Conservation (phyloP, 164 flowering plant genomes). For the Hamamelis virginiana region DNA sequence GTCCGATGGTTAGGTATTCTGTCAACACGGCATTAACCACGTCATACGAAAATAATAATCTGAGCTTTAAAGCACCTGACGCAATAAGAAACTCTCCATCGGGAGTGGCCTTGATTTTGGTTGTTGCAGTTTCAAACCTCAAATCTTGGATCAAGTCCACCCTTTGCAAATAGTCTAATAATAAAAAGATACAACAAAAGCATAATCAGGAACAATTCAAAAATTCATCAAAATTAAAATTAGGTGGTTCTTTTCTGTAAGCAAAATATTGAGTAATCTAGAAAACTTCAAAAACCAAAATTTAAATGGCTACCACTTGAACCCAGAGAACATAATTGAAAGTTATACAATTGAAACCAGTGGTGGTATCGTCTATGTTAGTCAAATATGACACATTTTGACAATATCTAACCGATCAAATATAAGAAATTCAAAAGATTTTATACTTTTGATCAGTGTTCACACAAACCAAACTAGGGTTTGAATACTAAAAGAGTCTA, state of each 20-base stretch:
- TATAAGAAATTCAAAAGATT: too few relatives aligned
- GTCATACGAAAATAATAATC: not conserved
- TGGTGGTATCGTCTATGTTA: too few relatives aligned
- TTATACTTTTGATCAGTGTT: too few relatives aligned
- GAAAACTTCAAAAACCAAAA: not conserved
- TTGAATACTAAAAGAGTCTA: too few relatives aligned
- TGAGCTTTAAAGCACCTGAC: constrained; percentile 47
- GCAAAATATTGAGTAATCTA: not conserved
- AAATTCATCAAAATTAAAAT: not conserved
- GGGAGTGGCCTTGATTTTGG: constrained; percentile 73
- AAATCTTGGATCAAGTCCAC: constrained; percentile 86
- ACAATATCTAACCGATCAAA: too few relatives aligned
- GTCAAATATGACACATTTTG: too few relatives aligned
- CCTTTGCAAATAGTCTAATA: constrained; percentile 64
- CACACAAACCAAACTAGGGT: too few relatives aligned
- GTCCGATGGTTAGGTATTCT: too few relatives aligned
- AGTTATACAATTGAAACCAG: not conserved
- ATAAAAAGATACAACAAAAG: constrained; percentile 8
- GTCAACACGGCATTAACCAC: not conserved
- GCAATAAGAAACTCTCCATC: constrained; percentile 90
- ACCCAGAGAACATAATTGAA: not conserved
- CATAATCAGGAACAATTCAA: not conserved
- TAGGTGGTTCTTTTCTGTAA: not conserved
- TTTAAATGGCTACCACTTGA: not conserved
- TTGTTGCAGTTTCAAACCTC: constrained; percentile 87